phyloP scores from a whole-genome alignment of 2,329 filamentous ascomycete species.

The Exophiala viscosa region DNA sequence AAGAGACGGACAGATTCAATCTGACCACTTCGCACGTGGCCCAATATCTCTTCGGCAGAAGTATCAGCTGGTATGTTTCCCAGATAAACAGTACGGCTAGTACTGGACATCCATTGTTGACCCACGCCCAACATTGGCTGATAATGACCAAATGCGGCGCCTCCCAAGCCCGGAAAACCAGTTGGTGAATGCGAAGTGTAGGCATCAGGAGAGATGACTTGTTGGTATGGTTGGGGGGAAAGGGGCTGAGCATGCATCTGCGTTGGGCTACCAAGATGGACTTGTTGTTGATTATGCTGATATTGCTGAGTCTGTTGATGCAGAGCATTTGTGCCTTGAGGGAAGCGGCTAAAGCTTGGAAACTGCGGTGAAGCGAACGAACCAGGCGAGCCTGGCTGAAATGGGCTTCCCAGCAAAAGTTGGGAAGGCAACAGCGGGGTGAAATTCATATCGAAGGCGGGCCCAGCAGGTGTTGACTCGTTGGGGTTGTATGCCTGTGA shows the following conservation, averaged over 20 bases:
- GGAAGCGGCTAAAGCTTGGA: constrained; percentile 74
- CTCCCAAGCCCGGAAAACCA: constrained; percentile 62
- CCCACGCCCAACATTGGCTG: constrained; percentile 71
- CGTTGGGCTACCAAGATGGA: constrained; percentile 66
- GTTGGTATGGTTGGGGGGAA: constrained; percentile 79
- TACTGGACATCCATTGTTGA: constrained; percentile 62
- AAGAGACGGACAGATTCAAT: constrained; percentile 98
- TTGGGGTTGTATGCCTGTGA: constrained; percentile 55
- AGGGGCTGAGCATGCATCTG: constrained; percentile 64
- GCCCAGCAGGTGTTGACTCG: constrained; percentile 73
- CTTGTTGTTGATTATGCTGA: constrained; percentile 46
- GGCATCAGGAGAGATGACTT: constrained; percentile 78
- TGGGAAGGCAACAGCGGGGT: constrained; percentile 93
- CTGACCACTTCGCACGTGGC: constrained; percentile 93
- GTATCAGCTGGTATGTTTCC: constrained; percentile 99
- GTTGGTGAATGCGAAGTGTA: constrained; percentile 87
- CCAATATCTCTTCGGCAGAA: constrained; percentile 89
- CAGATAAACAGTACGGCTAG: constrained; percentile 93
- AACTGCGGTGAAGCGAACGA: constrained; percentile 91
- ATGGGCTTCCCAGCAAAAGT: constrained; percentile 89
- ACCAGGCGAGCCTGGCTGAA: constrained; percentile 89
- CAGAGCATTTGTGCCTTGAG: constrained; percentile 54
- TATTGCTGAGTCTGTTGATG: constrained; percentile 57
- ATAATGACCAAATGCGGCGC: constrained; percentile 59
- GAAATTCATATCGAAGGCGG: constrained; percentile 96